These are phyloP conservation scores for Botryotinia convoluta DNA, from an alignment of 2,329 filamentous ascomycete genomes.

Conservation along the genomic window DNA sequence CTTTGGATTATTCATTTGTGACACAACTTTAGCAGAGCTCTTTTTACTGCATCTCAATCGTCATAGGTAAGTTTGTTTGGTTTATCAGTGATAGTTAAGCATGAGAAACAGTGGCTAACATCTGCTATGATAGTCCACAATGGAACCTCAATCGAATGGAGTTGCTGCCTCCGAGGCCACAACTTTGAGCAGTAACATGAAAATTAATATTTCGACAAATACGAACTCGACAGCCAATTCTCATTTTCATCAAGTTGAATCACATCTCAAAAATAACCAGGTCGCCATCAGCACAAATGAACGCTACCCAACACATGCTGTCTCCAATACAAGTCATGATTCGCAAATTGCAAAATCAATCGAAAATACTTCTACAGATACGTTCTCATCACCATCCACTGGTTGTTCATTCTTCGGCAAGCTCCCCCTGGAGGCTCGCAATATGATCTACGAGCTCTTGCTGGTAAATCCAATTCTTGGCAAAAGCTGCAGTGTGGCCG, in stretches of 20 bases:
- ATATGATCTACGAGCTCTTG: neutral
- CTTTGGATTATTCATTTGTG: neutral
- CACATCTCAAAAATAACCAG: neutral
- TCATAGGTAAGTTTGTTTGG: neutral
- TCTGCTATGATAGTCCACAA: neutral
- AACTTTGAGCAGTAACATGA: neutral
- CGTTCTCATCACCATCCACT: neutral
- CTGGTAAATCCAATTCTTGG: neutral
- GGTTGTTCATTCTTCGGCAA: neutral
- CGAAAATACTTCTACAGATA: neutral
- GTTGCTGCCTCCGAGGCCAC: neutral
- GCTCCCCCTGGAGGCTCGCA: neutral
- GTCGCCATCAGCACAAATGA: neutral
- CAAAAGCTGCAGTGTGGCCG: neutral
- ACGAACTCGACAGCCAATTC: neutral
- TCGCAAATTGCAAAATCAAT: too few species aligned
- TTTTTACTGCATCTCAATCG: neutral
- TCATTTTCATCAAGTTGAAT: neutral
- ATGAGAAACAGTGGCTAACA: neutral
- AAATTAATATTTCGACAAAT: neutral
- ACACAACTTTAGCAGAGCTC: neutral
- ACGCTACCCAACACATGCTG: neutral
- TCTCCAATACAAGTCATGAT: neutral
- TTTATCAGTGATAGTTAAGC: neutral
- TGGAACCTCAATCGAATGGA: neutral